Base-by-base conservation (phyloP, 257 asterid species). In the Scutellaria galericulata region DNA sequence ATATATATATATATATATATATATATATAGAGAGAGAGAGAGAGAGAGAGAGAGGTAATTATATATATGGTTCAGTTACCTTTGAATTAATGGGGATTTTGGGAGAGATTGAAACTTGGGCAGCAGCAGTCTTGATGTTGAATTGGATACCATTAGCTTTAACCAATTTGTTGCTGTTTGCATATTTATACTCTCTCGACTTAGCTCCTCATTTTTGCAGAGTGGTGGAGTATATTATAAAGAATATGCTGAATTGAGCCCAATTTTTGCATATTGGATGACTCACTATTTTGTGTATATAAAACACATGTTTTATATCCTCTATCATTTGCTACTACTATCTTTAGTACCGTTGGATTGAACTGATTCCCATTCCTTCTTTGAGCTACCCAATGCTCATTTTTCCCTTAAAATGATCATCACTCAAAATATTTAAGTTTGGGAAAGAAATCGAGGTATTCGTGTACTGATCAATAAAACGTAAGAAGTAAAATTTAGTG, bases 1-100 rank as follows among this genome's bases (percentile, higher is more conserved):
- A 1, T 24, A 1, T 24, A 24, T 9, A n/a, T 2, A 24, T 3
- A 45, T 5, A 58, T 14, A 22, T 10, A 18, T 18, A 18, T 18
- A 18, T 18, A 37, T 46, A 27, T 0, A 27, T 27, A 27, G 8
- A 10, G 7, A 37, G 3, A 7, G 14, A 5, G 42, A 10, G 9
- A 44, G 18, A 12, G 0, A 24, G 9, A 35, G 4, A 7, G 51
- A 6, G 9, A 37, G 20, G n/a, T n/a, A n/a, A n/a, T n/a, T n/a
- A n/a, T n/a, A n/a, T n/a, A n/a, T n/a, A n/a, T n/a, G 54, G n/a
- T 41, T 9, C 6, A 8, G 10, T 66, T 75, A 75, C 79, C 79
- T 75, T 35, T 24, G 9, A 45, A 20, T 65, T 37, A 42, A 44
- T 35, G 45, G 51, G 39, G 41, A 20, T 52, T 55, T 6, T 8